Percentiles rank a stretch among this genome's conserved stretches.
Evolutionary conservation across 345 rosid species (phyloP).

Genomic region (Aurinia saxatilis): DNA sequence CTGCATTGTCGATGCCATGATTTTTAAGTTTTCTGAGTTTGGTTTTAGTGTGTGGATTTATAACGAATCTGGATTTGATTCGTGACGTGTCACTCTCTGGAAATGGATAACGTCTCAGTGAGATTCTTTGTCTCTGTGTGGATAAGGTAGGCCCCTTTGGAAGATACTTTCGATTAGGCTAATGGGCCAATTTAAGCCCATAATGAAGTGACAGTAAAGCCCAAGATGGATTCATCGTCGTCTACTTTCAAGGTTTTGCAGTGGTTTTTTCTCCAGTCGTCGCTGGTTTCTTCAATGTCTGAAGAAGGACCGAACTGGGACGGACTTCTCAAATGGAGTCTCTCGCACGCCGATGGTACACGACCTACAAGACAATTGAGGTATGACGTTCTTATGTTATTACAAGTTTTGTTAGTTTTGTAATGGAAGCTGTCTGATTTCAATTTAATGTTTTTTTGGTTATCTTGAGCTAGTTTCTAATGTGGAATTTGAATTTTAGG

Average conservation of each 20-base stretch:
- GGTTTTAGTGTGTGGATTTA: background rate
- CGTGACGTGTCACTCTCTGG: constrained; percentile 20
- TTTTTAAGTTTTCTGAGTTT: background rate
- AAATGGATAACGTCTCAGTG: constrained; percentile 15
- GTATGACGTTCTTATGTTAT: constrained; percentile 15
- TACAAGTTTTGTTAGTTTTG: background rate
- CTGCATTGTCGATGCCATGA: constrained; percentile 25
- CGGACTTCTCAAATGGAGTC: constrained; percentile 90
- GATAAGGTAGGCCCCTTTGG: constrained; percentile 20
- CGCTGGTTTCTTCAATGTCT: constrained; percentile 44
- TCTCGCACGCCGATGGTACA: constrained; percentile 75
- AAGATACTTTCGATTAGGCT: background rate
- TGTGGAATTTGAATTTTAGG: background rate
- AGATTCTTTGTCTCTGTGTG: background rate
- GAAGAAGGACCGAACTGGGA: constrained; percentile 90
- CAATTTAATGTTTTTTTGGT: background rate
- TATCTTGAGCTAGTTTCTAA: background rate
- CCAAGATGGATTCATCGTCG: too few relatives aligned
- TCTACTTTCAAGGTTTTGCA: too few relatives aligned
- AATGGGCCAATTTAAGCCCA: too few relatives aligned
- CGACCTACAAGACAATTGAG: constrained; percentile 44
- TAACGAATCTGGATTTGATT: constrained; percentile 1
- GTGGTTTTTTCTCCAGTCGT: too few relatives aligned
- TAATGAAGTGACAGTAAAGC: too few relatives aligned
- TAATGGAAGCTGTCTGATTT: background rate